These are phyloP conservation scores for Ogataea methylovora DNA, from an alignment of 805 yeast species.

Conservation along the genomic window DNA sequence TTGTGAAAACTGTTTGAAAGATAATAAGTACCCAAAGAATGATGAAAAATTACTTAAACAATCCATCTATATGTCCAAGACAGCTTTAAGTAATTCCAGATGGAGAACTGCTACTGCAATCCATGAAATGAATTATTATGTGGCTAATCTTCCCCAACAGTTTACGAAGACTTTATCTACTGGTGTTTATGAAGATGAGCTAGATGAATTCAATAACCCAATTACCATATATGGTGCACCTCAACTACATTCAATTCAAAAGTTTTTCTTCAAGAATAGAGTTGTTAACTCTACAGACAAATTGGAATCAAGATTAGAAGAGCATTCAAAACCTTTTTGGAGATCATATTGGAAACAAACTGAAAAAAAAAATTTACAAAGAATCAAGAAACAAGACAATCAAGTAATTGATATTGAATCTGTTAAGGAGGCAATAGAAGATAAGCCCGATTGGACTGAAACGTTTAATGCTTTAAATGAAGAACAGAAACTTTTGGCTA, in stretches of 20 bases:
- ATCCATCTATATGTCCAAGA: constrained; percentile 37
- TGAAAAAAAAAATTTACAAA: constrained; percentile 14
- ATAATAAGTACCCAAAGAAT: constrained; percentile 21
- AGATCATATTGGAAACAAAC: constrained; percentile 36
- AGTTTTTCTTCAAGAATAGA: constrained; percentile 45
- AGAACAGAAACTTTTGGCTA: constrained; percentile 7
- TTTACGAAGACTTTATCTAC: constrained; percentile 37
- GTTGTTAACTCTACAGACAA: constrained; percentile 26
- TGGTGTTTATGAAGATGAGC: constrained; percentile 27
- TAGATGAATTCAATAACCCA: constrained; percentile 45
- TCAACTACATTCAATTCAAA: constrained; percentile 44
- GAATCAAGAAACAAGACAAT: constrained; percentile 29
- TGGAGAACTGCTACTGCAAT: constrained; percentile 53
- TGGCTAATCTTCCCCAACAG: constrained; percentile 34
- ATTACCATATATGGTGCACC: constrained; percentile 53
- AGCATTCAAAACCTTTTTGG: constrained; percentile 43
- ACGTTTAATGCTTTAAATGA: constrained; percentile 18
- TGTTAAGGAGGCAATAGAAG: constrained; percentile 17
- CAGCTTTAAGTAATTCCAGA: constrained; percentile 42
- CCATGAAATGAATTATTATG: constrained; percentile 61
- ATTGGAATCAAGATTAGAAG: constrained; percentile 25
- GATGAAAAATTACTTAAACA: constrained; percentile 37
- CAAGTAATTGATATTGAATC: constrained; percentile 25
- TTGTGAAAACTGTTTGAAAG: constrained; percentile 34
- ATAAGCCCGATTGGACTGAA: constrained; percentile 19